Evolutionary conservation across 345 rosid species (phyloP), one percentile per base, ranked within the genome.

Genomic region (Passiflora organensis): DNA sequence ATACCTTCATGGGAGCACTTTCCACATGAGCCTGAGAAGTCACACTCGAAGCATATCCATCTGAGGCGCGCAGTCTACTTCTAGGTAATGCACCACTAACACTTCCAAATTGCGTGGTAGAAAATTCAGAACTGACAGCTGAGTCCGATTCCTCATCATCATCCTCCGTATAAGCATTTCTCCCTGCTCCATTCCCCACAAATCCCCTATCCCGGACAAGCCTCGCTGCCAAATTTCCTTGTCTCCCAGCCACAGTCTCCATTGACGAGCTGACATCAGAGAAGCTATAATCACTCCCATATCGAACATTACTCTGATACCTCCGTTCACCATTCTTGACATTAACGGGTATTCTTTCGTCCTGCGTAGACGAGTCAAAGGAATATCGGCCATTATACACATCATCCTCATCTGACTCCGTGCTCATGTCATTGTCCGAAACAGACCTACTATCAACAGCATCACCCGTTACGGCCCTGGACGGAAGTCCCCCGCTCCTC

Each of bases 221-320:
- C 58, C 72, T 73, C 47, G 48, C 79, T n/a, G 56, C 53, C 24
- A 63, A 34, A 56, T 58, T 56, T 25, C 76, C 72, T 5, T 60
- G 62, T 58, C 66, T 57, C 19, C 70, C 80, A 1, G 62, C 68
- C 47, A 80, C 22, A 13, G 96, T 85, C 43, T 91, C 98, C 85
- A 71, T 71, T 0, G 98, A 91, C 13, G 98, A 88, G 64, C 85
- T 86, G 46, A 88, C 89, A 69, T 91, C 93, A 10, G 98, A 87
- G 63, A 76, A 76, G 6, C 69, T 58, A 53, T 63, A 76, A 64
- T 74, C 87, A 72, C 75, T 76, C 1, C 58, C 73, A 56, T 79
- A 78, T 49, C 59, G 76, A 28, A 28, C 34, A 28, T 28, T 28
- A 28, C 34, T 28, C 3, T 3, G 2, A 69, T 1, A 10, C 28